phyloP scores from a whole-genome alignment of 768 basidiomycete genomes.

The Rhodosporidiobolus sp. region DNA sequence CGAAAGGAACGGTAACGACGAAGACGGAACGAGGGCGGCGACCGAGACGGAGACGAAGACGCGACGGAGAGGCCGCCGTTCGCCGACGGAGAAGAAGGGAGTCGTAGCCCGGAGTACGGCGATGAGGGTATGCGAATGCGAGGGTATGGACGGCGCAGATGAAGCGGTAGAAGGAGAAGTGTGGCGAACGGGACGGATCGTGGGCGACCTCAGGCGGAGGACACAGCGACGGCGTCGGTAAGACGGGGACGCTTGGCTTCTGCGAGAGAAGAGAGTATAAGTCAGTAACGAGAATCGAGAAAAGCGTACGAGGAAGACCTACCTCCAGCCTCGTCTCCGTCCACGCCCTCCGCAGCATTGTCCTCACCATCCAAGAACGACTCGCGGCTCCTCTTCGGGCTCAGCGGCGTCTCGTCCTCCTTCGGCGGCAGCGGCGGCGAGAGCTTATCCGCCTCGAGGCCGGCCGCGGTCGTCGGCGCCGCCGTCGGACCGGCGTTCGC shows the following conservation, averaged over 20 bases:
- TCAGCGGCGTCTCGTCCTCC: not conserved
- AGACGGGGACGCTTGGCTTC: constrained; percentile 24
- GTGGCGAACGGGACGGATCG: too few species aligned
- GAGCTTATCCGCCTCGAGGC: not conserved
- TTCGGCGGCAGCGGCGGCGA: too few species aligned
- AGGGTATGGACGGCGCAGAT: too few species aligned
- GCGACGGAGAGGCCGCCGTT: too few species aligned
- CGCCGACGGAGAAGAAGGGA: not conserved
- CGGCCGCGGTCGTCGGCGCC: not conserved
- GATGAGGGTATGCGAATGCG: too few species aligned
- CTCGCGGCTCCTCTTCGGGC: constrained; percentile 23
- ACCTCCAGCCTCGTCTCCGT: constrained; percentile 1
- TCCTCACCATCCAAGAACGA: not conserved
- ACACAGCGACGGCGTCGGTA: not conserved
- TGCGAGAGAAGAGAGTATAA: not conserved
- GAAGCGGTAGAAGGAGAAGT: too few species aligned
- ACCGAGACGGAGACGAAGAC: too few species aligned
- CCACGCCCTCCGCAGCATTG: not conserved
- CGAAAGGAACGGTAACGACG: too few species aligned
- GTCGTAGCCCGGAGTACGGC: not conserved
- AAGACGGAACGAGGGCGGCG: too few species aligned
- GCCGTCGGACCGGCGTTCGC: not conserved
- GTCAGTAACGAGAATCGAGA: too few species aligned
- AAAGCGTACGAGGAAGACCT: not conserved
- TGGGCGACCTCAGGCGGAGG: not conserved